Conservation (phyloP, 2,329 filamentous ascomycete genomes). For the Xylaria arbuscula region DNA sequence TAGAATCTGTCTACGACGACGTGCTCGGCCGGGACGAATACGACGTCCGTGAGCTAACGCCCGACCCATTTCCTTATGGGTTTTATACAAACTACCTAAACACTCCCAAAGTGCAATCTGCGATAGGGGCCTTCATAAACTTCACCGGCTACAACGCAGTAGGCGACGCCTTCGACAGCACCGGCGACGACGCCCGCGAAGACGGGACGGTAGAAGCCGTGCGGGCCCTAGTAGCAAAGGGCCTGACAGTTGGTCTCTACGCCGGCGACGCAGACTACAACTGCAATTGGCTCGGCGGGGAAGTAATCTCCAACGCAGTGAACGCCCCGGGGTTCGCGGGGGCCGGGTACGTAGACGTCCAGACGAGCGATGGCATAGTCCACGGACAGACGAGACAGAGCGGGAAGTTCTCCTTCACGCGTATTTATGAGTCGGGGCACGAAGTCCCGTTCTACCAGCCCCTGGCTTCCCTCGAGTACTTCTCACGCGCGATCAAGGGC, state of each 20-base stretch:
- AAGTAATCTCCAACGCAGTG: constrained; percentile 50
- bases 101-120: constrained; percentile 62
- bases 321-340: constrained; percentile 53
- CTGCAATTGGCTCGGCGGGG: constrained; percentile 50
- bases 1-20: constrained; percentile 64
- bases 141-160: constrained; percentile 62
- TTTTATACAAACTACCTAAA: constrained; percentile 71
- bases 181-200: constrained; percentile 60
- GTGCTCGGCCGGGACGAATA: constrained; percentile 67
- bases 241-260: constrained; percentile 46
- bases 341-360: constrained; percentile 61
- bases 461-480: constrained; percentile 59
- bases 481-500: constrained; percentile 60
- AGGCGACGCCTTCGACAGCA: constrained; percentile 64
- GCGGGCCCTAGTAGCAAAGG: constrained; percentile 40
- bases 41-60: constrained; percentile 66
- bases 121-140: constrained; percentile 69
- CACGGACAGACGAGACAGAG: constrained; percentile 65
- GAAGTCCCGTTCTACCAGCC: constrained; percentile 66
- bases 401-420: constrained; percentile 61
- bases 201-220: constrained; percentile 44
- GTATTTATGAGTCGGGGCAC: constrained; percentile 58
- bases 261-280: constrained; percentile 51
- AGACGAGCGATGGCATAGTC: constrained; percentile 54
- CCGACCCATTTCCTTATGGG: constrained; percentile 67